Evolutionary conservation across 2,329 filamentous ascomycete genomes (phyloP).

Genomic region (Paraphaeosphaeria sporulosa): DNA sequence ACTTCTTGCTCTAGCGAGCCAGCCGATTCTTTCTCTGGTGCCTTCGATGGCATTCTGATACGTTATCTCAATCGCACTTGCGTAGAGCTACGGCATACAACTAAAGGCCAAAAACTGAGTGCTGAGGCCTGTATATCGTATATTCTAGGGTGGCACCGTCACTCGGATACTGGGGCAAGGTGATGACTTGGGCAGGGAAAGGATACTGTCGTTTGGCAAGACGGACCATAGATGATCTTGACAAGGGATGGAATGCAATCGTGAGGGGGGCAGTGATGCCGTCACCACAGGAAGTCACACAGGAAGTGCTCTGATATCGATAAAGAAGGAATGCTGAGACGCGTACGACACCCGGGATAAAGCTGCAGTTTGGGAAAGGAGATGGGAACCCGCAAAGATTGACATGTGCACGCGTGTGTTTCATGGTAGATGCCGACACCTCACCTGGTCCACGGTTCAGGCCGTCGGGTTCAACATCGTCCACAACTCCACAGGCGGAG

Average conservation of each 20-base stretch:
- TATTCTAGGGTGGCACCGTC: neutral
- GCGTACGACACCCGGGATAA: neutral
- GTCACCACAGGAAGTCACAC: neutral
- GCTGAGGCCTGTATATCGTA: neutral
- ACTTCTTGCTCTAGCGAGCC: neutral
- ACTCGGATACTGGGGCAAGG: neutral
- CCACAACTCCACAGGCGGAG: neutral
- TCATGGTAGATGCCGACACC: neutral
- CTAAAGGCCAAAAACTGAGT: neutral
- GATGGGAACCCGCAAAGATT: neutral
- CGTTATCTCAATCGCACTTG: neutral
- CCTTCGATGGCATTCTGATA: slow-evolving; percentile 3
- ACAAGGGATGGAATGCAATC: slow-evolving; percentile 14
- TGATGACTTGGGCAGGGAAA: neutral
- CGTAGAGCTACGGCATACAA: neutral
- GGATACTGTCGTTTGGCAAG: neutral
- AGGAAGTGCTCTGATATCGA: neutral
- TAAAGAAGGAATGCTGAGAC: slow-evolving; percentile 7
- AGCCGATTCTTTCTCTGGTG: slow-evolving; percentile 8
- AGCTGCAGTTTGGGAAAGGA: neutral
- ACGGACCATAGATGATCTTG: neutral
- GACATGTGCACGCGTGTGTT: neutral
- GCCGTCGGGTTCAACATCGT: neutral
- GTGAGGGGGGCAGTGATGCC: neutral
- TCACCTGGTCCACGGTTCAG: neutral